Conservation (phyloP, 1,284 basidiomycete species). For the Neonothopanus nambi region DNA sequence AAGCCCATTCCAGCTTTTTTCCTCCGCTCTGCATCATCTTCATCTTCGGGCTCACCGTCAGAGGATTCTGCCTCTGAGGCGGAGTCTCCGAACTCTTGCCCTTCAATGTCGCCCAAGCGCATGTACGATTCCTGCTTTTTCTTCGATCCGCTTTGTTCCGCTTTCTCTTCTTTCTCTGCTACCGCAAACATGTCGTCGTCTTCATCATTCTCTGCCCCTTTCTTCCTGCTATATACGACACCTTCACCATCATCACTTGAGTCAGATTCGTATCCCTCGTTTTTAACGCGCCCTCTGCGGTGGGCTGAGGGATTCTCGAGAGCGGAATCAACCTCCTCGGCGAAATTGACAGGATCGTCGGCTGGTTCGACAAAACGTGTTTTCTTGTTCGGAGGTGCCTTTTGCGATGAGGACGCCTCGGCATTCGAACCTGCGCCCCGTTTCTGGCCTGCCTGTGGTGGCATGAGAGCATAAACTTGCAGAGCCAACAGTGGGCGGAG, state of each 20-base stretch:
- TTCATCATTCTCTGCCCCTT: conserved; percentile 54
- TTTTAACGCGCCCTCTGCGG: conserved; percentile 72
- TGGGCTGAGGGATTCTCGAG: conserved; percentile 62
- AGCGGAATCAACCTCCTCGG: conserved; percentile 70
- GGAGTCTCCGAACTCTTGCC: conserved; percentile 81
- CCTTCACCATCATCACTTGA: conserved; percentile 92
- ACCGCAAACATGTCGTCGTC: conserved; percentile 92
- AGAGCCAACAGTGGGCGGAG: background rate
- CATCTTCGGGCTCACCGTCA: conserved; percentile 69
- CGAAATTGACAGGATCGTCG: conserved; percentile 74
- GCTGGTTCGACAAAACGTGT: conserved; percentile 79
- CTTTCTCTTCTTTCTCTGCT: conserved; percentile 56
- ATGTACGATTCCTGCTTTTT: conserved; percentile 79
- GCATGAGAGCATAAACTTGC: conserved; percentile 37
- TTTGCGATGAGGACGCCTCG: conserved; percentile 33
- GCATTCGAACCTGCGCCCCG: conserved; percentile 50
- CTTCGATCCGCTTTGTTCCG: conserved; percentile 37
- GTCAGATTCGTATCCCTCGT: conserved; percentile 92
- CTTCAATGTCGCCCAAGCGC: conserved; percentile 91
- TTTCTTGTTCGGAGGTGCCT: conserved; percentile 55
- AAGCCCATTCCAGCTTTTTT: conserved; percentile 90
- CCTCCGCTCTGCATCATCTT: conserved; percentile 73
- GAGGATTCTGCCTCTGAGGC: conserved; percentile 46
- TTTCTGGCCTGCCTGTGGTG: conserved; percentile 52
- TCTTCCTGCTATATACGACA: conserved; percentile 76